Percentiles rank a stretch among this genome's conserved stretches.
Conservation (phyloP, 805 yeast species). For the Pichia kluyveri region DNA sequence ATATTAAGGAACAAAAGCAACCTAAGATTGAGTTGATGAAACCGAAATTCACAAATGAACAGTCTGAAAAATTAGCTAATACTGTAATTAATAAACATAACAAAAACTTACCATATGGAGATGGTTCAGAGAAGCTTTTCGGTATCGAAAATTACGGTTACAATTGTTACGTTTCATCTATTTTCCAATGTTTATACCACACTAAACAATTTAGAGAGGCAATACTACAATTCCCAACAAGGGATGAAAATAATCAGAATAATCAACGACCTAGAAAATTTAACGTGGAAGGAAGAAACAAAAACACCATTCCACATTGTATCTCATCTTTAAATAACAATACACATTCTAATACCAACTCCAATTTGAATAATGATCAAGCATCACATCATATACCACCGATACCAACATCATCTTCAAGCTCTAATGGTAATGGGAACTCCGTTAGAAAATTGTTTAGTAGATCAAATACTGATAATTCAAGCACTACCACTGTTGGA, state of each 20-base stretch:
- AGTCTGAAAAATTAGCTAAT: constrained; percentile 10
- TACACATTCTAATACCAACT: neutral
- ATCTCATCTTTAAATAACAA: neutral
- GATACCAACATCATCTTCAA: neutral
- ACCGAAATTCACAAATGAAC: neutral
- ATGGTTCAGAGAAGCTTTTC: constrained; percentile 60
- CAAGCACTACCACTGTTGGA: neutral
- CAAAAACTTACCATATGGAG: constrained; percentile 43
- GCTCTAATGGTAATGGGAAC: neutral
- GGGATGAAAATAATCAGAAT: constrained; percentile 20
- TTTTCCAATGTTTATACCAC: constrained; percentile 79
- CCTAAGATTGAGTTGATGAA: neutral
- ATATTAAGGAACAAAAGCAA: neutral
- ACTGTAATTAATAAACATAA: constrained; percentile 14
- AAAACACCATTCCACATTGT: neutral
- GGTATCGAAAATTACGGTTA: constrained; percentile 85
- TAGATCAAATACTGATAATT: constrained; percentile 13
- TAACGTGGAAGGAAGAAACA: neutral
- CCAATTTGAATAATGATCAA: neutral
- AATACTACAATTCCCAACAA: constrained; percentile 39
- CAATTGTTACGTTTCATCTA: constrained; percentile 92
- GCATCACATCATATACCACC: neutral
- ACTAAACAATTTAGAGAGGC: constrained; percentile 57
- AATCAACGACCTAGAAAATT: constrained; percentile 30
- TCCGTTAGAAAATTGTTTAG: neutral